Conservation (phyloP, 108 stramenopile genomes). For the Discostella pseudostelligera region DNA sequence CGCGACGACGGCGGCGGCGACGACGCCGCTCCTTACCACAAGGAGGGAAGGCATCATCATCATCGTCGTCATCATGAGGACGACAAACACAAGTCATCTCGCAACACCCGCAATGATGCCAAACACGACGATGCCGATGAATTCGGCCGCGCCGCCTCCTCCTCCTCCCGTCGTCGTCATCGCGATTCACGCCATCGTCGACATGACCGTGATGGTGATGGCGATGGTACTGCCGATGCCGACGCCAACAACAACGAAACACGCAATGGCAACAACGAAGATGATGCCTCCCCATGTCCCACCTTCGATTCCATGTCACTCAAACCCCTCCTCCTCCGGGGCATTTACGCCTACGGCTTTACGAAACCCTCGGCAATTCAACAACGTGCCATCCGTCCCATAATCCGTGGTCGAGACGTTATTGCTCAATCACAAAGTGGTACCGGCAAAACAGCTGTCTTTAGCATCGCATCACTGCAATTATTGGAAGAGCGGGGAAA, state of each 20-base stretch:
- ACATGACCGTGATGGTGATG: slow-evolving; percentile 10
- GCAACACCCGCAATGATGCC: no score
- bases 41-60: slow-evolving; percentile 10
- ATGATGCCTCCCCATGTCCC: slow-evolving; percentile 63
- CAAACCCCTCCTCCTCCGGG: slow-evolving; percentile 74
- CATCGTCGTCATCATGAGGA: slow-evolving; percentile 1
- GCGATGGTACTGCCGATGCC: neutral
- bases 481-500: slow-evolving; percentile 70
- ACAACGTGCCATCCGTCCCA: slow-evolving; percentile 97
- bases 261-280: neutral
- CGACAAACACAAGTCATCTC: no score
- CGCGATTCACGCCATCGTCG: slow-evolving; percentile 15
- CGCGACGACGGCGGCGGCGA: slow-evolving; percentile 13
- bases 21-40: slow-evolving; percentile 28
- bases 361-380: slow-evolving; percentile 98
- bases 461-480: slow-evolving; percentile 94
- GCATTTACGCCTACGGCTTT: slow-evolving; percentile 97
- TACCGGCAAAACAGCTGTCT: slow-evolving; percentile 97
- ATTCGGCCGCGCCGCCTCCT: slow-evolving; percentile 19
- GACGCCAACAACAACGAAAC: neutral
- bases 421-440: slow-evolving; percentile 98
- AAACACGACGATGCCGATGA: slow-evolving; percentile 22
- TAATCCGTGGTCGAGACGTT: slow-evolving; percentile 92
- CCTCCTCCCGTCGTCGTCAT: slow-evolving; percentile 7
- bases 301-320: slow-evolving; percentile 87